phyloP scores from a whole-genome alignment of 495 filamentous ascomycete species.

The Talaromyces stipitatus region DNA sequence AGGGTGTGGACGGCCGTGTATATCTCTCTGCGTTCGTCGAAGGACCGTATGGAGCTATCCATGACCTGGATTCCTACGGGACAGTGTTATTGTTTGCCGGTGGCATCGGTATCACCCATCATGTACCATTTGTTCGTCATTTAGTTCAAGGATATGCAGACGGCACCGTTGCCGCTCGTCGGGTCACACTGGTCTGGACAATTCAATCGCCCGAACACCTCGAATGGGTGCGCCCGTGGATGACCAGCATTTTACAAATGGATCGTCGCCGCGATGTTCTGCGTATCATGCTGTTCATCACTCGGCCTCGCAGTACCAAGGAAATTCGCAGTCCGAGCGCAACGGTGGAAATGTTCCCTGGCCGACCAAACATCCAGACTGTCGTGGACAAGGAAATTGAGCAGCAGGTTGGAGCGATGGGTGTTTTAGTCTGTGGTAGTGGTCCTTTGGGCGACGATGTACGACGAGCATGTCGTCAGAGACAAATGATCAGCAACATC shows the following conservation, averaged over 20 bases:
- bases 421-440: constrained; percentile 83
- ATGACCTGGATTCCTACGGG: constrained; percentile 82
- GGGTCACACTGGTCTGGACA: constrained; percentile 81
- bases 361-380: constrained; percentile 72
- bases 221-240: constrained; percentile 91
- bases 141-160: constrained; percentile 66
- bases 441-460: constrained; percentile 81
- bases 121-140: constrained; percentile 79
- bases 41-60: constrained; percentile 79
- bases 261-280: constrained; percentile 69
- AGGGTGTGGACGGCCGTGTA: constrained; percentile 31
- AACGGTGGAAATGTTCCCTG: constrained; percentile 79
- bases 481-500: constrained; percentile 55
- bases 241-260: constrained; percentile 78
- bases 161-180: constrained; percentile 70
- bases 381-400: constrained; percentile 70
- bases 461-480: constrained; percentile 58
- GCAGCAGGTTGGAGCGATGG: constrained; percentile 77
- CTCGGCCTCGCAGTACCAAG: constrained; percentile 63
- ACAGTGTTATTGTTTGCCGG: constrained; percentile 85
- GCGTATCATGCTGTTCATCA: constrained; percentile 80
- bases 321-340: constrained; percentile 61
- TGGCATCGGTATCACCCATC: constrained; percentile 90
- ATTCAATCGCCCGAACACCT: constrained; percentile 79
- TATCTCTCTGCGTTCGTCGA: constrained; percentile 60